Evolutionary conservation across 2,329 filamentous ascomycete genomes (phyloP).

Genomic region (Hymenoscyphus fraxineus): DNA sequence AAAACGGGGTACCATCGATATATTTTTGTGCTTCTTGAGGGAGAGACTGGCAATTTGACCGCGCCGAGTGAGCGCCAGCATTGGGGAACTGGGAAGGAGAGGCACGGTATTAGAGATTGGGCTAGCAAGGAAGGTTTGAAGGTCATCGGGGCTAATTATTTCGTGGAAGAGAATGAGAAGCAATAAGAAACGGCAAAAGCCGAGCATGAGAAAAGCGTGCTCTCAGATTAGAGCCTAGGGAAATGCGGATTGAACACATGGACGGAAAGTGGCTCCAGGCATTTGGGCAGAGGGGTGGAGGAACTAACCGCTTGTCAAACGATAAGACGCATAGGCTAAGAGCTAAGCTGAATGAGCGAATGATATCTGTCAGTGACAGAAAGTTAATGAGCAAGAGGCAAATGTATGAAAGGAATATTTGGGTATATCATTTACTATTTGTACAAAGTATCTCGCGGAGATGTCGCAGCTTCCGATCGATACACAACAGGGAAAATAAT

Average conservation of each 20-base stretch:
- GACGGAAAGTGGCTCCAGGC: too few species aligned
- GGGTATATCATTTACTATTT: background rate
- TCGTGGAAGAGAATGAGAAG: constrained; percentile 41
- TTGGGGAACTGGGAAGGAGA: constrained; percentile 49
- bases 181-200: constrained; percentile 28
- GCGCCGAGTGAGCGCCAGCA: constrained; percentile 48
- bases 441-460: background rate
- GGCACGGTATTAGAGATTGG: constrained; percentile 50
- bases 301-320: background rate
- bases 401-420: background rate
- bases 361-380: background rate
- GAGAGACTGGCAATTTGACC: constrained; percentile 39
- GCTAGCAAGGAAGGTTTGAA: constrained; percentile 44
- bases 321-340: too few species aligned
- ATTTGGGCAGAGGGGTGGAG: background rate
- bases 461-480: background rate
- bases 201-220: background rate
- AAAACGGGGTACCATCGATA: constrained; percentile 34
- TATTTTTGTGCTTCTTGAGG: constrained; percentile 49
- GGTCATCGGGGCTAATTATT: constrained; percentile 42
- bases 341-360: background rate
- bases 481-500: background rate
- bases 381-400: background rate
- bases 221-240: too few species aligned
- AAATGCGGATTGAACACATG: too few species aligned